Evolutionary conservation across 2,329 filamentous ascomycete genomes (phyloP), one percentile per base, ranked within the genome.

Genomic region (Penicillium sp.): DNA sequence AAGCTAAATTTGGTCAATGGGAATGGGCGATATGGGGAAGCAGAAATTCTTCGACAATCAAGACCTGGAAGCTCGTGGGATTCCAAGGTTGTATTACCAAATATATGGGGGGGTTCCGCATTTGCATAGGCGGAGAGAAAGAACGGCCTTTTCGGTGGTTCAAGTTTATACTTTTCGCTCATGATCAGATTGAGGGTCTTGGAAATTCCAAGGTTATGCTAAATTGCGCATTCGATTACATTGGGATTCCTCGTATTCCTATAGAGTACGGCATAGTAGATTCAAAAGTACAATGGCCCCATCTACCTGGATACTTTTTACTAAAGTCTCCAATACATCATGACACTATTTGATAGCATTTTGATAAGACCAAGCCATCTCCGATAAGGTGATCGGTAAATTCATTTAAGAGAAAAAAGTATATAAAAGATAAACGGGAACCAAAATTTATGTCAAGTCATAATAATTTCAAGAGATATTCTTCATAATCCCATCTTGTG

Each of bases 31-130:
- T 6, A 34, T n/a, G 14, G 9, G 14, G 20, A 35, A 34, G n/a
- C 13, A 34, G 20, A 47, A 46, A 46, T 34, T 34, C 44, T 46
- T 34, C 24, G 22, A 18, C 29, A 35, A 26, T 35, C 37, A 18
- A 10, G 37, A n/a, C 32, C 32, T 16, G 48, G 48, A 31, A 51
- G 38, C 49, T 45, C 38, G 45, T 31, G 32, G 24, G 44, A 29
- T 39, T 29, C 10, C 16, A 43, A n/a, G 22, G 40, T 43, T 49
- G 35, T 40, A 49, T 54, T 54, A 50, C 42, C 42, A 45, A 52
- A 52, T 39, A 52, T 39, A 40, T 47, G 29, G 51, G 50, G 50
- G 48, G 39, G 29, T 45, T 31, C 48, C 49, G 53, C 48, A 56
- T 43, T 50, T 43, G 48, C 35, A 50, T n/a, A 32, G 50, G 48